Evolutionary conservation across 2,329 filamentous ascomycete species (phyloP), one percentile per base, ranked within the genome.

Genomic region (Pseudodiploospora longispora): DNA sequence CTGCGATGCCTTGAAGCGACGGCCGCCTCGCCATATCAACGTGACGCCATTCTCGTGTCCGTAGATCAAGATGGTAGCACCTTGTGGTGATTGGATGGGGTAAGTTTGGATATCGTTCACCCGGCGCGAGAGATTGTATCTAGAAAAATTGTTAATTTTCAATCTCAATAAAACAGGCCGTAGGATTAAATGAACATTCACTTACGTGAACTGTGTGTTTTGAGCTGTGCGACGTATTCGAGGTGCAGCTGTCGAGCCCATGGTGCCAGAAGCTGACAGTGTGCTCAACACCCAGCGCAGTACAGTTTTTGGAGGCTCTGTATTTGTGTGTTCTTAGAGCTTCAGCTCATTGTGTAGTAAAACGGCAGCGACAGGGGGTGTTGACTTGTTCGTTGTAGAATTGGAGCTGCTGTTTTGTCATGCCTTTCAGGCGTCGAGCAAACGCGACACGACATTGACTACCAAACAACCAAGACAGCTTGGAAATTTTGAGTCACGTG

Each of bases 11-110:
- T 79, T 82, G 53, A 83, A 75, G n/a, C 70, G 68, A 41, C 70
- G 71, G 8, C 80, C 80, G 38, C 80, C 80, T 36, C 78, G 72
- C 80, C 80, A 84, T 27, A 78, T 60, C 33, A 83, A 55, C 3
- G 73, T 78, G 36, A 82, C 61, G 37, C 80, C 80, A 58, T 75
- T 78, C 47, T 82, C 77, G 52, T 83, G 79, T 38, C 76, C 79
- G 53, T 82, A 82, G 37, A 84, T 62, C 28, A 83, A 58, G 55
- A 83, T 72, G 3, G 73, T 78, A 6, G 80, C 80, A 32, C 80
- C 80, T 55, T 84, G 80, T 2, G 78, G 71, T 2, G 80, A 81
- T 46, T 71, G 69, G 12, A 80, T 66, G 1, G 80, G 80, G 54
- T 83, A 83, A 4, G 72, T 72, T 52, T 80, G 76, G 40, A 80